Base-by-base conservation (phyloP, 2,329 filamentous ascomycete species). In the Aspergillus pseudoviridinutans region DNA sequence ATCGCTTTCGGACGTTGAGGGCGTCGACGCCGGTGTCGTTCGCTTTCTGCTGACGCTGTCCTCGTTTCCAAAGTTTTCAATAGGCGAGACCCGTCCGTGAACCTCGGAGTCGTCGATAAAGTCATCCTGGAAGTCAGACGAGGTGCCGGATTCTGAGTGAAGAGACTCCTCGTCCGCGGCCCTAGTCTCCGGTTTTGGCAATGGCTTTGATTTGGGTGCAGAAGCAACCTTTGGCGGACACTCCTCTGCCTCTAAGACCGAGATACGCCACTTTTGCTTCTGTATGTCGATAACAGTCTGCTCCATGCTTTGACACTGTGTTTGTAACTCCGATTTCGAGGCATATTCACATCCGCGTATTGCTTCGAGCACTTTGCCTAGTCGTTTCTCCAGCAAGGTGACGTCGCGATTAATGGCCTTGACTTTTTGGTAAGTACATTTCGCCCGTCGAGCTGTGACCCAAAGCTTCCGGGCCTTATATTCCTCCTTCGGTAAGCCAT, bases 381-480 rank as follows among this genome's bases (percentile, higher is more conserved):
- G 77, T 9, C 87, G 84, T 2, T 65, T 58, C 12, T 80, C 73
- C 20, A 83, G 75, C 3, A 69, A 64, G 3, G 74, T 68, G 9
- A 84, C 77, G 4, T 76, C 67, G 5, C 65, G 66, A 9, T 76
- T 74, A n/a, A 82, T 77, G 7, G 66, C 62, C 1, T 75, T 68
- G 20, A 87, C 80, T 27, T 81, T 74, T 1, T 60, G 56, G 12
- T 73, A 71, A 32, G 75, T 74, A 62, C 69, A 71, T 65, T 60
- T 71, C 35, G 61, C 74, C 73, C 46, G 72, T 52, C 79, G 83
- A 29, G 84, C 84, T 42, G 79, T 72, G 25, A 71, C 68, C 91
- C 90, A 95, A 2, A 88, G 63, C 3, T 68, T 72, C 66, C 84
- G 81, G 0, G 88, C 88, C 57, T 80, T 85, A 4, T 69, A 70